Percentiles rank a stretch among this genome's conserved stretches.
Evolutionary conservation across 768 basidiomycete genomes (phyloP).

Genomic region (Plicaturopsis crispa): DNA sequence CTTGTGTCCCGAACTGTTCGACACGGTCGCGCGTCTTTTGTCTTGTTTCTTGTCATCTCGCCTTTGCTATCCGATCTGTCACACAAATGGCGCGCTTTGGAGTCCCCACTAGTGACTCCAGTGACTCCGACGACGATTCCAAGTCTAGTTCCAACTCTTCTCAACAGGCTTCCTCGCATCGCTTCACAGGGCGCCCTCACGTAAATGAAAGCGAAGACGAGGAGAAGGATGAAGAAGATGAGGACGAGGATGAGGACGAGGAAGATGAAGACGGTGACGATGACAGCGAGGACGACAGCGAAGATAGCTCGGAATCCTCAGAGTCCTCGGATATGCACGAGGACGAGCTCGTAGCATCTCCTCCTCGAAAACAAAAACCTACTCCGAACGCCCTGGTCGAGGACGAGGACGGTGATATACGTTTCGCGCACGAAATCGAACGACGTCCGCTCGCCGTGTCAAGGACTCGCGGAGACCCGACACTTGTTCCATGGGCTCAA

Average conservation of each 20-base stretch:
- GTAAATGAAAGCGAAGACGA: slow-evolving; percentile 8
- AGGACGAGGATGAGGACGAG: slow-evolving; percentile 18
- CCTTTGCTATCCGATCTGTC: too few species aligned
- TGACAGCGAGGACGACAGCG: slow-evolving; percentile 25
- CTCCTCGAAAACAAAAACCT: slow-evolving; percentile 3
- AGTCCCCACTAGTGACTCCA: slow-evolving; percentile 51
- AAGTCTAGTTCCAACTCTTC: slow-evolving; percentile 20
- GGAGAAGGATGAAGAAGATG: slow-evolving; percentile 19
- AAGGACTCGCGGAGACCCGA: slow-evolving; percentile 31
- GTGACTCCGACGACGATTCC: slow-evolving; percentile 40
- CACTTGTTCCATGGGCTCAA: slow-evolving; percentile 64
- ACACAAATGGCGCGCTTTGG: slow-evolving; percentile 75
- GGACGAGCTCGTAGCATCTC: slow-evolving; percentile 32
- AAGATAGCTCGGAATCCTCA: slow-evolving; percentile 27
- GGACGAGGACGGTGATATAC: slow-evolving; percentile 46
- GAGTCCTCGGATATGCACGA: slow-evolving; percentile 42
- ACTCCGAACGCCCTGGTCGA: slow-evolving; percentile 42
- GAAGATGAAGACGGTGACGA: slow-evolving; percentile 21
- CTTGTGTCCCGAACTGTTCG: too few species aligned
- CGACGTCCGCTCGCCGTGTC: slow-evolving; percentile 27
- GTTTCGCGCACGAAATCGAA: slow-evolving; percentile 36
- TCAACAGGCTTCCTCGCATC: slow-evolving; percentile 13
- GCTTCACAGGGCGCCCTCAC: slow-evolving; percentile 14
- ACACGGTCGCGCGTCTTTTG: too few species aligned
- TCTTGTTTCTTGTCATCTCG: too few species aligned